phyloP scores from a whole-genome alignment of 2,329 filamentous ascomycete genomes.

The Albophoma yamanashiensis region DNA sequence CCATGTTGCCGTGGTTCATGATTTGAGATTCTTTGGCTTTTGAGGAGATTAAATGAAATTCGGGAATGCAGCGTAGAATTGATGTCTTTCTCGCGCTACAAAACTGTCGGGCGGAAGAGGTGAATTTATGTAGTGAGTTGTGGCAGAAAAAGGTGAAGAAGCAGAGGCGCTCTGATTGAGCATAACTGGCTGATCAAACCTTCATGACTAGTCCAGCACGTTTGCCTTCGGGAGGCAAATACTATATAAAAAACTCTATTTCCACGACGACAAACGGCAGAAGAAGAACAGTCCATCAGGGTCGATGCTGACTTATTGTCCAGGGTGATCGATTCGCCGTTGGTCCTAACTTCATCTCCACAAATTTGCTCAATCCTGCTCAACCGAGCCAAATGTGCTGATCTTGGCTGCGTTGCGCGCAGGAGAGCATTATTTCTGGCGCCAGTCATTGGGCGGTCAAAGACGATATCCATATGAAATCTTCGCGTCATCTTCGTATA shows the following conservation, averaged over 20 bases:
- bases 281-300: background rate
- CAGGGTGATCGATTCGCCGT: background rate
- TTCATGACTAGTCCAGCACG: background rate
- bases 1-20: constrained; percentile 14
- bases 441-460: background rate
- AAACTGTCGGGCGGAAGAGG: no score
- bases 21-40: background rate
- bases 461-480: background rate
- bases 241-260: background rate
- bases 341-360: constrained; percentile 3
- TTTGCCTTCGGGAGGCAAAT: background rate
- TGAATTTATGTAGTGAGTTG: background rate
- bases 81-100: background rate
- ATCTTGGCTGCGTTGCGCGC: background rate
- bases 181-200: background rate
- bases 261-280: background rate
- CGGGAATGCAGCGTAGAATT: background rate
- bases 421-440: background rate
- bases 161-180: background rate
- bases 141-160: background rate
- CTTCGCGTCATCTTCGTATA: background rate
- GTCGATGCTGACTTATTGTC: background rate
- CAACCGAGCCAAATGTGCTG: constrained; percentile 5
- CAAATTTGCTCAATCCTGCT: constrained; percentile 28
- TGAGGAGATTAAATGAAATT: background rate